Conservation (phyloP, 2,329 filamentous ascomycete genomes). For the Curvularia verruculosa region DNA sequence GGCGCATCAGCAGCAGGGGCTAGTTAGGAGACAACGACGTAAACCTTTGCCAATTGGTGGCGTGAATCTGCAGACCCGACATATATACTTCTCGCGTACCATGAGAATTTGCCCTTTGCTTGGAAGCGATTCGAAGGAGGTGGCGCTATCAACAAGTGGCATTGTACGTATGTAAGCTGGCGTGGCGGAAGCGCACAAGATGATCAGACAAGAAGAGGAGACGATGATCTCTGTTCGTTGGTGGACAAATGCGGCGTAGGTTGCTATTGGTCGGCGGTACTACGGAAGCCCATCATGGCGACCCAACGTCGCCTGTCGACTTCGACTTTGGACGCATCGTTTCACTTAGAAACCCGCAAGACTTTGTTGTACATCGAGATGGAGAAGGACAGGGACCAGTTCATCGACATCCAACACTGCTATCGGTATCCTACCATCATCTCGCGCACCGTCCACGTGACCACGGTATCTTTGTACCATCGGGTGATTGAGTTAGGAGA, state of each 20-base stretch:
- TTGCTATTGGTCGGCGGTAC: slow-evolving; percentile 10
- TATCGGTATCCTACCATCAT: neutral
- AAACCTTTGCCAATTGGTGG: neutral
- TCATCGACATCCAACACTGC: neutral
- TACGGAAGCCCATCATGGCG: slow-evolving; percentile 1
- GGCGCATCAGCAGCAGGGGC: neutral
- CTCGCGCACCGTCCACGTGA: neutral
- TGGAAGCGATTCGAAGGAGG: neutral
- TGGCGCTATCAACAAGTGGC: neutral
- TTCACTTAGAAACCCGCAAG: neutral
- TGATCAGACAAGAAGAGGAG: neutral
- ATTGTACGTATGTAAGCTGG: neutral
- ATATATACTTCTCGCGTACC: neutral
- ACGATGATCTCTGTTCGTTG: neutral
- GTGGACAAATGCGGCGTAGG: neutral
- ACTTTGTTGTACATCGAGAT: neutral
- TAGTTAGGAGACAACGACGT: neutral
- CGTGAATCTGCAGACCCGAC: neutral
- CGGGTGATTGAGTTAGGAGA: slow-evolving; percentile 1
- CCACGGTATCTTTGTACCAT: neutral
- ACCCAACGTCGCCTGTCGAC: slow-evolving; percentile 7
- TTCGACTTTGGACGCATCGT: neutral
- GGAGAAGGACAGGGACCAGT: neutral
- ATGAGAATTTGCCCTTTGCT: neutral
- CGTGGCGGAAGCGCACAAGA: neutral